Base-by-base conservation (phyloP, 2,329 filamentous ascomycete genomes). In the Zymoseptoria tritici region DNA sequence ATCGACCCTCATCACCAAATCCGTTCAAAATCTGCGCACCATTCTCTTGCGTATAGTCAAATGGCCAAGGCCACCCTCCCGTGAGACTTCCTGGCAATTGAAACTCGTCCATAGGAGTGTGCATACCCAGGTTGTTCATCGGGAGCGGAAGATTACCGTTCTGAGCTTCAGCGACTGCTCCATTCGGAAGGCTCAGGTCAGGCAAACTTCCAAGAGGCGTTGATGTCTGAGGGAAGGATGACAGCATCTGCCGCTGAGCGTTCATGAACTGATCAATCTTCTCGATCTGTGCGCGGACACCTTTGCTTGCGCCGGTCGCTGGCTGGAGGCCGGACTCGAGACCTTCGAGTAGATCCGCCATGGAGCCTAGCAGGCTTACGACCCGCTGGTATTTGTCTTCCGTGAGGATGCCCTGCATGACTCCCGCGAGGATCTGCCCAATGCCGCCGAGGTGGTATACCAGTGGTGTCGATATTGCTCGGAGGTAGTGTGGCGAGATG, bases 391-490 rank as follows among this genome's bases (percentile, higher is more conserved):
- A 80, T 1, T 72, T 73, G 31, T 68, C 67, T 62, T 79, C 76
- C 24, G 72, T 76, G n/a, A 80, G 62, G 22, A 72, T 72, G 6
- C 74, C 74, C 59, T 78, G 78, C 62, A 81, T 75, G 26, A 79
- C 76, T 4, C 75, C 76, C 20, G 77, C 77, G n/a, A 82, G 73
- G 54, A 81, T 79, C 2, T 74, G 73, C 4, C 79, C 80, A 50
- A 81, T 80, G 13, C 78, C 77, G 7, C 74, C 77, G 3, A 82
- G 70, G 63, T 81, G 79, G 62, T 81, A 74, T 5, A 81, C 71
- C 60, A 81, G 68, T 16, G 79, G 79, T 4, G 77, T 75, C 59
- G 77, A 79, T 54, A 81, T 80, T 1, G 77, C 78, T 58, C 74
- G 72, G 16, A 81, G 67, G 64, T 80, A 81, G 20, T 74, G 72